Conservation (phyloP, 1,139 yeast genomes). For the Saccharomyces uvarum region DNA sequence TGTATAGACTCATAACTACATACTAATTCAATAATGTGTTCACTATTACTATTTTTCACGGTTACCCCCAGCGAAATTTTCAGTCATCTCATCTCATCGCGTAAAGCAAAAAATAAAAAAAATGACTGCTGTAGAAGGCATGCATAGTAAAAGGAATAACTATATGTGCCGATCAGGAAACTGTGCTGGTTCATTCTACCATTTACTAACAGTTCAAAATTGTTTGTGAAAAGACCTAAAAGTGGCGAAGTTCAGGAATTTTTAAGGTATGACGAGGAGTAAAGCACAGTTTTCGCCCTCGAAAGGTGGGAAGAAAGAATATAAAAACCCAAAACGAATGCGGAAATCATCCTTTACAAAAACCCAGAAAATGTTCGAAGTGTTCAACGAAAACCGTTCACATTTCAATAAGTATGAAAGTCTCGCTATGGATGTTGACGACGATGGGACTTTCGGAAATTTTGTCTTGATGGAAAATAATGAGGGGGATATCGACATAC, state of each 20-base stretch:
- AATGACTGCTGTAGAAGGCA: too few relatives aligned
- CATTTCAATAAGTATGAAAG: constrained; percentile 27
- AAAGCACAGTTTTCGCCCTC: constrained; percentile 3
- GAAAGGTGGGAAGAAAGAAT: constrained; percentile 1
- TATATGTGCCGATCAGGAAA: too few relatives aligned
- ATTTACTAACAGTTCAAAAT: background rate
- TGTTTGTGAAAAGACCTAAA: background rate
- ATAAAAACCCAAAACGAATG: constrained; percentile 12
- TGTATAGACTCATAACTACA: background rate
- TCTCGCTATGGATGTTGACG: constrained; percentile 14
- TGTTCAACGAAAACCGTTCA: constrained; percentile 22
- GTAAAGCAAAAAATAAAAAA: background rate
- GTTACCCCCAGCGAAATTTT: background rate
- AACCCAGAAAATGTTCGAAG: constrained; percentile 24
- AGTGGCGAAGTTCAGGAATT: background rate
- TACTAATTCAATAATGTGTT: background rate
- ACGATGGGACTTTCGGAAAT: constrained; percentile 4
- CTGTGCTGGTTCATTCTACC: too few relatives aligned
- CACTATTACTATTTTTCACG: background rate
- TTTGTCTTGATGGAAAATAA: constrained; percentile 7
- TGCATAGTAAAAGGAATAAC: too few relatives aligned
- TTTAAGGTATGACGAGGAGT: background rate
- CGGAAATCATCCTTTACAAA: constrained; percentile 29
- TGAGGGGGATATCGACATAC: constrained; percentile 12
- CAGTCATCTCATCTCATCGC: constrained; percentile 4